Evolutionary conservation across 2,329 filamentous ascomycete genomes (phyloP).

Genomic region (Periconia macrospinosa): DNA sequence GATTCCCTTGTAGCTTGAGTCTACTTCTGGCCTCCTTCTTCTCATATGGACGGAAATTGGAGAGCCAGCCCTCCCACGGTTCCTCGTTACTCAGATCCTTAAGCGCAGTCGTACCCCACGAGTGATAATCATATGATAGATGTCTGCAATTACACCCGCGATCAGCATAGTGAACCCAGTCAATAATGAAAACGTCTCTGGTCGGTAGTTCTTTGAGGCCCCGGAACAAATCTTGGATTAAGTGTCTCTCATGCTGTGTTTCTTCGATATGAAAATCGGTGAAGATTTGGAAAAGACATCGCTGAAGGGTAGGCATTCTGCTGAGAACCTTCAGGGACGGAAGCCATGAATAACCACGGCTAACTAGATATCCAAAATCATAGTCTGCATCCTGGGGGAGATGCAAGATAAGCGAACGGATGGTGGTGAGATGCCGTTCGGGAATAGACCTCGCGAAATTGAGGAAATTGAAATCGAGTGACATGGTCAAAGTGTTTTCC

Average conservation of each 20-base stretch:
- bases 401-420: neutral
- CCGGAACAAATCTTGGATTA: neutral
- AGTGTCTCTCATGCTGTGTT: neutral
- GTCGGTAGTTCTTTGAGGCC: neutral
- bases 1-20: no score
- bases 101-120: neutral
- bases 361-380: neutral
- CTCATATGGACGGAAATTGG: neutral
- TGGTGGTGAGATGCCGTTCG: neutral
- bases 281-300: neutral
- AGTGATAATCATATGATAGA: no score
- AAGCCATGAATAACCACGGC: neutral
- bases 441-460: conserved; percentile 4
- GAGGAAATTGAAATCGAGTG: neutral
- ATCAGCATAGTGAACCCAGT: neutral
- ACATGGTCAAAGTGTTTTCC: neutral
- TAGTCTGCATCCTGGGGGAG: neutral
- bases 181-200: neutral
- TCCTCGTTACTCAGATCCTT: neutral
- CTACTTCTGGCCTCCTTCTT: neutral
- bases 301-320: neutral
- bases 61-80: neutral
- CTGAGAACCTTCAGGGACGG: neutral
- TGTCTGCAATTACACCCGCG: no score
- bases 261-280: neutral